Evolutionary conservation across 1,284 basidiomycete species (phyloP).

Genomic region (Ustilago sp.): DNA sequence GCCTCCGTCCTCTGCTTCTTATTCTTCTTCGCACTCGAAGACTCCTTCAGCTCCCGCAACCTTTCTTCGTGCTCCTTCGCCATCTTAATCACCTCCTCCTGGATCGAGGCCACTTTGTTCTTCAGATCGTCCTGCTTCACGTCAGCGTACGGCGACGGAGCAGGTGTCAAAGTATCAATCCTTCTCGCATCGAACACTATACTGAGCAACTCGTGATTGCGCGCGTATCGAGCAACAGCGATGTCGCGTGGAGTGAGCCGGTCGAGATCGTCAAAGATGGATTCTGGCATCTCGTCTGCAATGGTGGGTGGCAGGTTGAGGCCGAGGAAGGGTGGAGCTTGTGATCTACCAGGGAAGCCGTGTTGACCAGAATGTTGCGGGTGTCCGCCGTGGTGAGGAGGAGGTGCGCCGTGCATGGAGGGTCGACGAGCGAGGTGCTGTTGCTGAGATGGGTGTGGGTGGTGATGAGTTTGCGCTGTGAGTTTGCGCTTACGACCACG

Average conservation of each 20-base stretch:
- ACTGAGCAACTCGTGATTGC: conserved; percentile 65
- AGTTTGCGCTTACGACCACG: conserved; percentile 50
- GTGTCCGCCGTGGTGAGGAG: conserved; percentile 12
- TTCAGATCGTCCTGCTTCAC: conserved; percentile 45
- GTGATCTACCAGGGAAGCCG: conserved; percentile 19
- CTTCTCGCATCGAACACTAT: conserved; percentile 63
- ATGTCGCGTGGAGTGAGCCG: conserved; percentile 60
- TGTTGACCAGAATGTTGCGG: conserved; percentile 10
- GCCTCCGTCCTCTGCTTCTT: neutral
- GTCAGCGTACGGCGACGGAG: conserved; percentile 56
- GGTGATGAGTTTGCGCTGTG: conserved; percentile 31
- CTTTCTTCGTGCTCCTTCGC: conserved; percentile 27
- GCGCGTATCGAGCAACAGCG: conserved; percentile 62
- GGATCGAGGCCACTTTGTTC: conserved; percentile 27
- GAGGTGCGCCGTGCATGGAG: conserved; percentile 36
- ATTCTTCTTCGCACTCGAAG: neutral
- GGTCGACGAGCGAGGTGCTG: conserved; percentile 33
- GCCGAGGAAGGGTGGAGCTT: conserved; percentile 31
- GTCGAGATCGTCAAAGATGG: conserved; percentile 64
- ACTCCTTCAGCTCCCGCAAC: conserved; percentile 25
- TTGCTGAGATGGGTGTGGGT: conserved; percentile 14
- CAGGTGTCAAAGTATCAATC: conserved; percentile 57
- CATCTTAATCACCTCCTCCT: conserved; percentile 31
- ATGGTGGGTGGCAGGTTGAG: conserved; percentile 49
- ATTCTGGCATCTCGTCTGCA: conserved; percentile 50